A percentile compares a stretch with the other conserved stretches of the same genome.
Evolutionary conservation across 805 yeast species (phyloP).

Genomic region (Nakazawaea siamensis): DNA sequence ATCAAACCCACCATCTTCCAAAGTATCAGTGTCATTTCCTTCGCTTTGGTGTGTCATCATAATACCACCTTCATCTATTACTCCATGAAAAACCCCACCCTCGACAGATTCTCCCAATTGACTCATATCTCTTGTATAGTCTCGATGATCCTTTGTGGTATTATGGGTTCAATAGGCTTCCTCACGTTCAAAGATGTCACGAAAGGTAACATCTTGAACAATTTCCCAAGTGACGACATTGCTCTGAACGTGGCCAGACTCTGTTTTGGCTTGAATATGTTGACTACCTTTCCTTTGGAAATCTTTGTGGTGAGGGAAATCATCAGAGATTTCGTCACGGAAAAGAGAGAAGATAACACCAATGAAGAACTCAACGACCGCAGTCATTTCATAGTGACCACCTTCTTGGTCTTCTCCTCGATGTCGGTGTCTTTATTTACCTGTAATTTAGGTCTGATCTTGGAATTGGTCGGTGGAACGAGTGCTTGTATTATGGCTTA

Average conservation of each 20-base stretch:
- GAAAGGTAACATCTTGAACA: constrained; percentile 82
- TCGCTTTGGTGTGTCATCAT: constrained; percentile 94
- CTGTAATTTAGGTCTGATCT: constrained; percentile 81
- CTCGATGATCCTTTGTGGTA: constrained; percentile 69
- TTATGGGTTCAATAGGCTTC: constrained; percentile 76
- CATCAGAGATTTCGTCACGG: constrained; percentile 50
- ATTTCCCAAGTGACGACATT: constrained; percentile 68
- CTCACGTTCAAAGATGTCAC: constrained; percentile 68
- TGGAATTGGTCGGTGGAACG: constrained; percentile 88
- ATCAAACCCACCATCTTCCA: constrained; percentile 66
- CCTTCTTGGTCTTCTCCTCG: constrained; percentile 54
- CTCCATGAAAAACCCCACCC: constrained; percentile 68
- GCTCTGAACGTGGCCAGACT: constrained; percentile 81
- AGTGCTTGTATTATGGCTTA: constrained; percentile 91
- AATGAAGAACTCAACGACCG: constrained; percentile 29
- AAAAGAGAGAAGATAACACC: constrained; percentile 12
- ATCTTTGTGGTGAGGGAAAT: constrained; percentile 88
- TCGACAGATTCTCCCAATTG: constrained; percentile 63
- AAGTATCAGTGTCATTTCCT: constrained; percentile 89
- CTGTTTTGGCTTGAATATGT: constrained; percentile 88
- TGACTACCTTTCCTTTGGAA: constrained; percentile 87
- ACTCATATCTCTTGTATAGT: constrained; percentile 81
- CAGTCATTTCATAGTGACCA: constrained; percentile 59
- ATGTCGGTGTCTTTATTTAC: constrained; percentile 74
- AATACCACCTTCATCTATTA: constrained; percentile 86